Evolutionary conservation across 1,284 basidiomycete genomes (phyloP).

Genomic region (Ustilago xerochloae): DNA sequence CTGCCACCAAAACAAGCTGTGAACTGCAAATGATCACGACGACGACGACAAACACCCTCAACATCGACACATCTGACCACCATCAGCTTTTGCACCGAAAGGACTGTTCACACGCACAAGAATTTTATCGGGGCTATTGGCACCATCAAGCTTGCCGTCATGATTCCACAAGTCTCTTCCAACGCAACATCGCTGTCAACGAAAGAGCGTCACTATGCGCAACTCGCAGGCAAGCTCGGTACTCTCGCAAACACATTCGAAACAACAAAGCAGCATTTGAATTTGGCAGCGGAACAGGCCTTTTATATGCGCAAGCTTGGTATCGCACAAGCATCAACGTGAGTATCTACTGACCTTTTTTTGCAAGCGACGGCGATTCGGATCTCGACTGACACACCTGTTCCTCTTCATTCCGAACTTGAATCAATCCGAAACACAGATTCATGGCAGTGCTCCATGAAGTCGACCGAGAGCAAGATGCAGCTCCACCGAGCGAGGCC

Average conservation of each 20-base stretch:
- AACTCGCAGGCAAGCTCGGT: conserved; percentile 40
- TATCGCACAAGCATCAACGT: conserved; percentile 49
- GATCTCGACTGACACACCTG: not conserved
- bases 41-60: not conserved
- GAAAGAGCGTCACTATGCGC: conserved; percentile 49
- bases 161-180: conserved; percentile 30
- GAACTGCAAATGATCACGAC: not conserved
- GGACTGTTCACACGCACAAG: no score
- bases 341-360: conserved; percentile 1
- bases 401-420: not conserved
- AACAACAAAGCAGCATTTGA: conserved; percentile 41
- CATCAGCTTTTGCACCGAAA: conserved; percentile 1
- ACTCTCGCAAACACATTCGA: conserved; percentile 38
- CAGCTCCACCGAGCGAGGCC: conserved; percentile 12
- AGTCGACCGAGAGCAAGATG: conserved; percentile 38
- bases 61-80: not conserved
- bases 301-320: conserved; percentile 52
- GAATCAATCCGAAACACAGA: conserved; percentile 11
- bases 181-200: conserved; percentile 20
- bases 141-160: no score
- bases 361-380: not conserved
- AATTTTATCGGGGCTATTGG: no score
- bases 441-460: conserved; percentile 45
- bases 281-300: conserved; percentile 44
- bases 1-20: not conserved